phyloP scores from a whole-genome alignment of 129 eudicot genomes.

The Lactuca sativa region DNA sequence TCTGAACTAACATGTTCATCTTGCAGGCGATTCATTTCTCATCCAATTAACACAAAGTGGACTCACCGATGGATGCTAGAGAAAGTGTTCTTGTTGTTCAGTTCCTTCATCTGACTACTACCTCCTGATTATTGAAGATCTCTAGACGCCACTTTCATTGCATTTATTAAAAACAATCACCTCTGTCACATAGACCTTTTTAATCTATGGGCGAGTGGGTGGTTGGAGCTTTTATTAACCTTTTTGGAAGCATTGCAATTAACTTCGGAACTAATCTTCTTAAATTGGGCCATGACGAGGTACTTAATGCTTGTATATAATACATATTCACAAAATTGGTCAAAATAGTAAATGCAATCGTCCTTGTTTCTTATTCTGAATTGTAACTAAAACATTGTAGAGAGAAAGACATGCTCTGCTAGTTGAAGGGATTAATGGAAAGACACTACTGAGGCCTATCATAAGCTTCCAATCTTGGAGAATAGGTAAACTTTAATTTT shows the following conservation, averaged over 20 bases:
- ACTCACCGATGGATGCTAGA: constrained; percentile 32
- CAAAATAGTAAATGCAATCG: neutral
- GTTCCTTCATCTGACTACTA: constrained; percentile 25
- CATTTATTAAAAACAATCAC: constrained; percentile 14
- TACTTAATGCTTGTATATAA: constrained; percentile 29
- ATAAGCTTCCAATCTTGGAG: constrained; percentile 97
- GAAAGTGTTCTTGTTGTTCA: constrained; percentile 16
- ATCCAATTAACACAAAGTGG: constrained; percentile 2
- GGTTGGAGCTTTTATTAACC: constrained; percentile 92
- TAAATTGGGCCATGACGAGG: constrained; percentile 98
- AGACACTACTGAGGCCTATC: constrained; percentile 67
- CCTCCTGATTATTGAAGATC: constrained; percentile 18
- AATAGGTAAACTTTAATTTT: constrained; percentile 51
- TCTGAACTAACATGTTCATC: constrained; percentile 8
- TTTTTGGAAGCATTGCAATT: constrained; percentile 93
- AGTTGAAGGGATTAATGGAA: constrained; percentile 65
- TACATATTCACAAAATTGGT: neutral
- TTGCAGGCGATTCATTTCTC: constrained; percentile 22
- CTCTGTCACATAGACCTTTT: constrained; percentile 19
- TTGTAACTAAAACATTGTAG: constrained; percentile 47
- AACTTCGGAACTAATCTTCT: constrained; percentile 97
- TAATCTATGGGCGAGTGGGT: constrained; percentile 96
- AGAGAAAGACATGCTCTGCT: constrained; percentile 65
- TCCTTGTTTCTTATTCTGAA: constrained; percentile 13
- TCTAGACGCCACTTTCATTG: constrained; percentile 7